Conservation (phyloP, 768 basidiomycete genomes). For the Amanita pallidorosea region DNA sequence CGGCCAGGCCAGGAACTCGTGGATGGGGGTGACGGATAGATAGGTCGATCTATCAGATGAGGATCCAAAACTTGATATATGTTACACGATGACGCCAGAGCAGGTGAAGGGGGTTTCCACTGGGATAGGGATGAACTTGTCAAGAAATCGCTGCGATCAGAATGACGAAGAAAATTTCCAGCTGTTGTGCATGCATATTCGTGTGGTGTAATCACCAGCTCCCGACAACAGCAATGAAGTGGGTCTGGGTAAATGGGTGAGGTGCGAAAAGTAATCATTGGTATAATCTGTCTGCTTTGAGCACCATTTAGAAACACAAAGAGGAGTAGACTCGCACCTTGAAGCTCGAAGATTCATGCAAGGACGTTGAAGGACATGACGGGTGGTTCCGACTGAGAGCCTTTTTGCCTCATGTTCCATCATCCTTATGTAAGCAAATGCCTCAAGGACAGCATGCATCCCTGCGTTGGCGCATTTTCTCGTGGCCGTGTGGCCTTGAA, state of each 20-base stretch:
- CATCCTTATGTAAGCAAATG: constrained; percentile 4
- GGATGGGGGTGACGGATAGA: constrained; percentile 16
- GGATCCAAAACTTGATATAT: not conserved
- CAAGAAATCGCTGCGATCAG: not conserved
- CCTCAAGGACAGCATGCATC: not conserved
- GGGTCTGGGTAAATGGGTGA: not conserved
- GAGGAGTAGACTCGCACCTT: not conserved
- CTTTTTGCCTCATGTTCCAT: constrained; percentile 4
- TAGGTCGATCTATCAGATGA: not conserved
- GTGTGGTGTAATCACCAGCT: not conserved
- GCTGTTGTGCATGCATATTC: not conserved
- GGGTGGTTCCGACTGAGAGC: not conserved
- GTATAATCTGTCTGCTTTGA: not conserved
- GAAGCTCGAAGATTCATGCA: not conserved
- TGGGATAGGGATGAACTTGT: not conserved
- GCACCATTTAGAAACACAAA: not conserved
- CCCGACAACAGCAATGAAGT: not conserved
- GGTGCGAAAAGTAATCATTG: not conserved
- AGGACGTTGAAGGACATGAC: not conserved
- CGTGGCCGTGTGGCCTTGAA: not conserved
- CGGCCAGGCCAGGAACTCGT: constrained; percentile 17
- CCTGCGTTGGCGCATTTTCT: not conserved
- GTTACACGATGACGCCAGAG: not conserved
- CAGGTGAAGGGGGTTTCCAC: not conserved
- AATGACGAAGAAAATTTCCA: not conserved